Percentiles rank a stretch among this genome's conserved stretches.
Conservation (phyloP, 495 filamentous ascomycete species). For the Penicillium cinerascens region DNA sequence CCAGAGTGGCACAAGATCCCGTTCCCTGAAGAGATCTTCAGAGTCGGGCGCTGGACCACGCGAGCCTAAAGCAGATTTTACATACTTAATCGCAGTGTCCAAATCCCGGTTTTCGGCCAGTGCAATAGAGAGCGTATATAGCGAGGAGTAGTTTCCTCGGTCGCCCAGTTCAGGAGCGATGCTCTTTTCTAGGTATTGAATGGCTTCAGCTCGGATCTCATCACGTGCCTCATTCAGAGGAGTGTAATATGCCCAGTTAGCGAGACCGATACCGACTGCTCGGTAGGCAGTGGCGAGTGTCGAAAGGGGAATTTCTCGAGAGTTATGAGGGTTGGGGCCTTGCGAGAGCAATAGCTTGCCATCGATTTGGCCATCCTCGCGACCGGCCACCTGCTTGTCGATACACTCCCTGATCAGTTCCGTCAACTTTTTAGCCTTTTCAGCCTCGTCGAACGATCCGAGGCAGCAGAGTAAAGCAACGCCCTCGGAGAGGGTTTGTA, state of each 20-base stretch:
- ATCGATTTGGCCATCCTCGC: slow-evolving; percentile 34
- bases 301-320: slow-evolving; percentile 43
- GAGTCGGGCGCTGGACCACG: slow-evolving; percentile 26
- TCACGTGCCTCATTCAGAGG: slow-evolving; percentile 64
- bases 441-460: slow-evolving; percentile 67
- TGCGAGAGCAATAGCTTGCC: slow-evolving; percentile 21
- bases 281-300: slow-evolving; percentile 68
- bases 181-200: slow-evolving; percentile 67
- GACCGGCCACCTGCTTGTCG: slow-evolving; percentile 38
- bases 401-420: slow-evolving; percentile 64
- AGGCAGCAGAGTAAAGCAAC: slow-evolving; percentile 79
- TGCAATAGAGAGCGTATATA: slow-evolving; percentile 75
- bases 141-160: slow-evolving; percentile 60
- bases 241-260: slow-evolving; percentile 80
- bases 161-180: slow-evolving; percentile 60
- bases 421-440: slow-evolving; percentile 69
- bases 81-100: slow-evolving; percentile 68
- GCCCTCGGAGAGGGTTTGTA: slow-evolving; percentile 73
- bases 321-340: slow-evolving; percentile 18
- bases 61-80: slow-evolving; percentile 58
- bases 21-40: slow-evolving; percentile 33
- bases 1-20: slow-evolving; percentile 55
- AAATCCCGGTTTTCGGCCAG: slow-evolving; percentile 79
- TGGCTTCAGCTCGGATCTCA: slow-evolving; percentile 67
- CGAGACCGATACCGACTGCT: slow-evolving; percentile 76